Percentiles rank a stretch among this genome's conserved stretches.
Conservation (phyloP, 1,139 yeast genomes). For the Candida sanyaensis region DNA sequence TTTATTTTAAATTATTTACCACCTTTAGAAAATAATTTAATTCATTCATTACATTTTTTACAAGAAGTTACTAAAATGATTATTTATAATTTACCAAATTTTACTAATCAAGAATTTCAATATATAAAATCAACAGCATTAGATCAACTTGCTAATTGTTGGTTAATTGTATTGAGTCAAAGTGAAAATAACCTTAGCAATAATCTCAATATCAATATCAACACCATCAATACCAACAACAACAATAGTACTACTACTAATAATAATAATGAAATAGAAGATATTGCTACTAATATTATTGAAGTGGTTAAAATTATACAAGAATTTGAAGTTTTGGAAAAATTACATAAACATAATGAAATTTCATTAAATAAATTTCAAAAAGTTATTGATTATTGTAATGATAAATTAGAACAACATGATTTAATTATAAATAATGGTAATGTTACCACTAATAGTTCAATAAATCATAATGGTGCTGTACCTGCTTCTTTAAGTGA, state of each 20-base stretch:
- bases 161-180: constrained; percentile 61
- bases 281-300: constrained; percentile 23
- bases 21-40: constrained; percentile 61
- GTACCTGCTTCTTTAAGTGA: constrained; percentile 31
- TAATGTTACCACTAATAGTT: constrained; percentile 15
- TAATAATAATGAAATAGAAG: constrained; percentile 8
- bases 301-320: constrained; percentile 33
- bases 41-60: constrained; percentile 64
- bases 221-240: too few species aligned
- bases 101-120: constrained; percentile 70
- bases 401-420: constrained; percentile 34
- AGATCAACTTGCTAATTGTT: constrained; percentile 78
- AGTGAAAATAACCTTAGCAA: constrained; percentile 19
- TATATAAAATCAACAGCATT: constrained; percentile 72
- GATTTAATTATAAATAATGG: constrained; percentile 23
- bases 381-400: constrained; percentile 49
- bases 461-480: neutral
- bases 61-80: constrained; percentile 67
- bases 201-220: too few species aligned
- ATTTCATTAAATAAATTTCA: constrained; percentile 51
- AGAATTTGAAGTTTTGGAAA: constrained; percentile 40
- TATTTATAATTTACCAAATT: constrained; percentile 64
- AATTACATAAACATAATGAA: constrained; percentile 61
- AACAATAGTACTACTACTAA: too few species aligned
- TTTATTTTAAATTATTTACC: constrained; percentile 79